A percentile compares a stretch with the other conserved stretches of the same genome.
Evolutionary conservation across 2,329 filamentous ascomycete genomes (phyloP).

Genomic region (Sporothrix protearum): DNA sequence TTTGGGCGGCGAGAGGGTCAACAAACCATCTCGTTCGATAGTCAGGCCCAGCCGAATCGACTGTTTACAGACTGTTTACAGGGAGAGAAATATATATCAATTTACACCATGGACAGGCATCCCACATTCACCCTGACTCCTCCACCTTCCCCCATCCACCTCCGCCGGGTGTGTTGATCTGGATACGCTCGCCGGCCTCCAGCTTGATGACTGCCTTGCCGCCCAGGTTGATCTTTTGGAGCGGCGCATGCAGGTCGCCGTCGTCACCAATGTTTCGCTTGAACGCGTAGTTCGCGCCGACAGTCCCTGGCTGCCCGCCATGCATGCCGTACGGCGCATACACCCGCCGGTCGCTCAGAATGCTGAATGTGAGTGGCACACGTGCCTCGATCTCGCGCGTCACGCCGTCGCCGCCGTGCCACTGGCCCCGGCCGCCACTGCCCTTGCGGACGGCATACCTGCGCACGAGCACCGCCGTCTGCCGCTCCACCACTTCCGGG

Average conservation of each 20-base stretch:
- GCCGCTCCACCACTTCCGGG: constrained; percentile 70
- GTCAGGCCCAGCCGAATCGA: too few relatives aligned
- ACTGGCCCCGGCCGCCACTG: constrained; percentile 62
- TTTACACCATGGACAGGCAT: too few relatives aligned
- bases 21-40: too few relatives aligned
- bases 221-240: constrained; percentile 63
- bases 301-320: constrained; percentile 73
- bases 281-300: constrained; percentile 84
- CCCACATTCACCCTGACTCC: too few relatives aligned
- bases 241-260: not conserved
- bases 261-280: constrained; percentile 38
- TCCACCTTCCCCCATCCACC: not conserved
- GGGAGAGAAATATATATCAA: too few relatives aligned
- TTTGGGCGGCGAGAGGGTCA: too few relatives aligned
- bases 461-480: constrained; percentile 69
- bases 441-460: constrained; percentile 48
- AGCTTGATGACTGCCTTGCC: constrained; percentile 61
- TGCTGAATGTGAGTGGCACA: constrained; percentile 71
- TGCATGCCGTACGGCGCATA: constrained; percentile 76
- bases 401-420: constrained; percentile 48
- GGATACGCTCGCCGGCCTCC: constrained; percentile 69
- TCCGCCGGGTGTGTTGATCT: constrained; percentile 3
- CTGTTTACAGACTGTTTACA: too few relatives aligned
- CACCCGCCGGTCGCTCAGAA: constrained; percentile 71
- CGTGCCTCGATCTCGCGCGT: constrained; percentile 77